phyloP scores from a whole-genome alignment of 2,329 filamentous ascomycete species.

The Xylariaceae sp. region DNA sequence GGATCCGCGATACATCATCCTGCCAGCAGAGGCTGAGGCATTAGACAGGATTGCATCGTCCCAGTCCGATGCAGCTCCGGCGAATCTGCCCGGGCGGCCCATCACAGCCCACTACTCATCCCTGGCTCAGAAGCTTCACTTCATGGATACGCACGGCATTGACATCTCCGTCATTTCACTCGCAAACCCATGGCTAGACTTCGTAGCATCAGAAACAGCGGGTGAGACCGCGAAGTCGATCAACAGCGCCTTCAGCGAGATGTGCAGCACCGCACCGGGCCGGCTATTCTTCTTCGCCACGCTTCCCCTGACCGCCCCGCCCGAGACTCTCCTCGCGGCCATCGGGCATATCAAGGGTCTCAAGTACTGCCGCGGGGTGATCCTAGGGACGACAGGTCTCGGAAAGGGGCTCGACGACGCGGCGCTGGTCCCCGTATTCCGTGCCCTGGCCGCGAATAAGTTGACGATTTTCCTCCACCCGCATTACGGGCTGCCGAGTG shows the following conservation, averaged over 20 bases:
- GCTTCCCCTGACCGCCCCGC: slow-evolving; percentile 68
- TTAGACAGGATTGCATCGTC: slow-evolving; percentile 46
- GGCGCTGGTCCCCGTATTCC: slow-evolving; percentile 66
- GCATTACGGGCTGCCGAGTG: slow-evolving; percentile 80
- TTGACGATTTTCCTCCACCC: slow-evolving; percentile 81
- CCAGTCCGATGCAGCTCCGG: slow-evolving; percentile 30
- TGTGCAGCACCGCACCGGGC: slow-evolving; percentile 63
- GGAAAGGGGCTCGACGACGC: slow-evolving; percentile 78
- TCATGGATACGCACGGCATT: slow-evolving; percentile 84
- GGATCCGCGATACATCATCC: slow-evolving; percentile 63
- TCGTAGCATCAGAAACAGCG: slow-evolving; percentile 60
- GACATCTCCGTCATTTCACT: slow-evolving; percentile 80
- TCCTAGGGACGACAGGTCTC: slow-evolving; percentile 79
- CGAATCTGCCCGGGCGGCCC: slow-evolving; percentile 68
- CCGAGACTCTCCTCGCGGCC: slow-evolving; percentile 58
- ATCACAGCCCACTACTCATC: slow-evolving; percentile 81
- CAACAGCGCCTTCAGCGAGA: slow-evolving; percentile 71
- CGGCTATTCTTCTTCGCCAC: slow-evolving; percentile 79
- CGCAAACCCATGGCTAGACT: slow-evolving; percentile 93
- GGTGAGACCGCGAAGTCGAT: slow-evolving; percentile 60
- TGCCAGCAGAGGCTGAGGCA: slow-evolving; percentile 47
- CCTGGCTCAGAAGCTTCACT: slow-evolving; percentile 72
- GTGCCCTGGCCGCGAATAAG: slow-evolving; percentile 59
- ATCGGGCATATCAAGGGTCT: slow-evolving; percentile 60
- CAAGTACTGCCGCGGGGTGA: slow-evolving; percentile 73